Evolutionary conservation across 805 yeast species (phyloP), one percentile per base, ranked within the genome.

Genomic region (Nakazawaea anatomiae): DNA sequence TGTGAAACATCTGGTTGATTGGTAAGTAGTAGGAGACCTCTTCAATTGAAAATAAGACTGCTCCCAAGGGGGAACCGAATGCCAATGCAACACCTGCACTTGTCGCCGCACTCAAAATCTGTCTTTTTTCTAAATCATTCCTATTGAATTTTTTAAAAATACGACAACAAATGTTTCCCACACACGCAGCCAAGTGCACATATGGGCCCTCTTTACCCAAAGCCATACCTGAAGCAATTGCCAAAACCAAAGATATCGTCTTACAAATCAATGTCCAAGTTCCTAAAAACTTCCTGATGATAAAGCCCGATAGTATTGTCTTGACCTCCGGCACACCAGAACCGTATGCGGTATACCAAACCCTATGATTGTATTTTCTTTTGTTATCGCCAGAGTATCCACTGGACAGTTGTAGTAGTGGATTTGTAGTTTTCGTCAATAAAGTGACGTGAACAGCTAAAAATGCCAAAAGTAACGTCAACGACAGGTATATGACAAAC

Each of bases 301-400:
- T 75, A 55, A 79, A 80, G 1, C 85, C 85, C 1, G 83, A 77
- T 32, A 80, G 63, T 39, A 80, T 79, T 0, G 84, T 79, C 54
- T 77, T 79, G 12, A 80, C 85, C 61, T 80, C 84, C 1, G 84
- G 83, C 2, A 80, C 84, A 4, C 85, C 85, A 14, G 81, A 75
- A 3, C 85, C 85, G 32, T 75, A 73, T 0, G 81, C 83, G 10
- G 81, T 69, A 58, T 77, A 80, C 58, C 79, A 45, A 25, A 44
- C 46, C 27, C 43, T 51, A 44, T 45, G 42, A n/a, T 14, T 38
- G n/a, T 39, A 41, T 12, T 42, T 27, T 35, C 50, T 42, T 14
- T 52, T 28, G 8, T 40, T 34, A 18, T 39, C 31, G 25, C 25
- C 25, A 18, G 25, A 18, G 3, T 18, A 18, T 11, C 14, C 31